Evolutionary conservation across 768 basidiomycete species (phyloP), one percentile per base, ranked within the genome.

Genomic region (Cyathus striatus): DNA sequence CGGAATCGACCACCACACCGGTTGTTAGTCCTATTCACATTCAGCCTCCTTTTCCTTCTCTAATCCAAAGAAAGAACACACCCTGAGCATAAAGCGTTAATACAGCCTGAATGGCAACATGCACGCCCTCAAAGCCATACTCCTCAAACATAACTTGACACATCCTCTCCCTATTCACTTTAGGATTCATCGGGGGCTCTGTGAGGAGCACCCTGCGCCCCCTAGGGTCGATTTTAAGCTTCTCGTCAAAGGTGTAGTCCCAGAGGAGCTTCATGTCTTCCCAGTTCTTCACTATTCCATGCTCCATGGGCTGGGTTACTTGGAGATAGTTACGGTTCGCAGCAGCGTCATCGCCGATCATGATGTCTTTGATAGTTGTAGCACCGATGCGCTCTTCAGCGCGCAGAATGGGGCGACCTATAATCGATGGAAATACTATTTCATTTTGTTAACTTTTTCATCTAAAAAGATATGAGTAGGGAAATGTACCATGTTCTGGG

Each of bases 101-200:
- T 39, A 99, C 96, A 3, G 96, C 96, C 69, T 99, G 96, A 47
- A 99, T 97, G 16, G 96, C 96, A 2, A 99, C 85, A 63, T 98
- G 98, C 44, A 98, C 91, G 0, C 91, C 90, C 14, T 83, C 82
- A 56, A 98, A 97, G 2, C 90, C 92, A 63, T 97, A 99, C 49
- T 95, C 89, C 69, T 99, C 96, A 59, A 99, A 97, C 96, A 99
- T 99, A 57, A 97, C 90, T 63, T 98, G 86, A 44, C 83, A 86
- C 93, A 99, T 97, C 61, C 78, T 72, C 63, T 93, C 84, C 55
- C 96, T 66, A 65, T 99, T 98, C 49, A 67, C 84, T 59, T 84
- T 90, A 3, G 96, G 96, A 65, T 99, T 98, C 96, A 98, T 98
- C 22, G 96, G 96, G 13, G 96, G 96, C 64, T 99, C 96, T 0